Evolutionary conservation across 1,139 yeast species (phyloP), one percentile per base, ranked within the genome.

Genomic region (Candida tetrigidarum): DNA sequence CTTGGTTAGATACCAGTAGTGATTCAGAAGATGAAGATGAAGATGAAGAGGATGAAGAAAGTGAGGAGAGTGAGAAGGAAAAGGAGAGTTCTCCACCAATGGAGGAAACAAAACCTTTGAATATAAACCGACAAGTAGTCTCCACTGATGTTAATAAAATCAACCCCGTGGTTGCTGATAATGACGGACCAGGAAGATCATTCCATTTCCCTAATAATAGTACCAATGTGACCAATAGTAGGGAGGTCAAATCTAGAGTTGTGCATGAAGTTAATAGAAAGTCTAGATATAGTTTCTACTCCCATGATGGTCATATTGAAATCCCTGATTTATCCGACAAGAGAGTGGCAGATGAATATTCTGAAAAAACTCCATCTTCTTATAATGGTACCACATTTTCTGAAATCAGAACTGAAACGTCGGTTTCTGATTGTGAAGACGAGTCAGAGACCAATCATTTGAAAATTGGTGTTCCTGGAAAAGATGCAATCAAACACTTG

Each of bases 131-230:
- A 25, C 37, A 34, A 30, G 29, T 12, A 19, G 11, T 15, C 19
- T 5, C n/a, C 12, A n/a, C 20, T 3, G 29, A 15, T 6, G 29
- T 4, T 5, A 6, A 18, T 11, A 33, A 25, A 8, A 18, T 34
- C 16, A 32, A 33, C 11, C 12, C 16, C 2, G 27, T 12, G 8
- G 19, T 29, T 34, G n/a, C 25, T 5, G 41, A 42, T 16, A 70
- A 71, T 46, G 58, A 53, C 19, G 78, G 77, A 3, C 57, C 60
- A 1, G 76, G 76, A 0, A 63, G 55, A 40, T 50, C 58, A 6
- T 74, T 73, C 50, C 63, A 64, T 42, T 74, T 74, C 55, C 80
- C 79, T 5, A 72, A 74, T 46, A 60, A 60, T 44, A 44, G 38
- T 10, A 43, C 50, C 4, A 74, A 74, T 47, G 52, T 69, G 28